Percentiles rank a stretch among this genome's conserved stretches.
Evolutionary conservation across 2,329 filamentous ascomycete genomes (phyloP).

Genomic region (Alternaria triticina): DNA sequence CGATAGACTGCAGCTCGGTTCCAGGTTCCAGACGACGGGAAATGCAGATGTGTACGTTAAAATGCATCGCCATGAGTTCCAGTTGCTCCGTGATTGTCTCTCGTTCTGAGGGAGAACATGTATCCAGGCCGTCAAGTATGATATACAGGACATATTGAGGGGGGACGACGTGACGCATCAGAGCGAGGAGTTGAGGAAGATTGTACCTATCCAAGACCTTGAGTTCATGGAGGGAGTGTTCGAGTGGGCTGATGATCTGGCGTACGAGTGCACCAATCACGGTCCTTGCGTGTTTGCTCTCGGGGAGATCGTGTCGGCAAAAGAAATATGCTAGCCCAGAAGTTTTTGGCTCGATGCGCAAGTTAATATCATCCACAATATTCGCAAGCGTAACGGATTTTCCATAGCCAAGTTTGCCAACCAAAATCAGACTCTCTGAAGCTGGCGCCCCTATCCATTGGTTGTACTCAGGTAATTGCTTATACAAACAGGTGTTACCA

Average conservation of each 20-base stretch:
- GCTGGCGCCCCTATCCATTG: not conserved
- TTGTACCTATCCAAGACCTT: not conserved
- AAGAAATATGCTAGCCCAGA: not conserved
- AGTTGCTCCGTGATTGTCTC: not conserved
- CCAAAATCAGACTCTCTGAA: not conserved
- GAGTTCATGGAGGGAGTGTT: not conserved
- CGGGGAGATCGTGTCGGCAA: not conserved
- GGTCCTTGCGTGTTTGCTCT: not conserved
- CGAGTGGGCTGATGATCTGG: not conserved
- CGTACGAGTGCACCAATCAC: not conserved
- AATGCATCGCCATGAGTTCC: not conserved
- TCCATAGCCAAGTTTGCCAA: not conserved
- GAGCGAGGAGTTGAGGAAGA: not conserved
- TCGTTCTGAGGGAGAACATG: not conserved
- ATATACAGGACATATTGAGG: not conserved
- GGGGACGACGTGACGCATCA: not conserved
- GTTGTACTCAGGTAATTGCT: not conserved
- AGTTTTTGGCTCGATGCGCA: not conserved
- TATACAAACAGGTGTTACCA: not conserved
- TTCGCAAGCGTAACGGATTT: not conserved
- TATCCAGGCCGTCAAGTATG: not conserved
- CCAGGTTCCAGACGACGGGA: not conserved
- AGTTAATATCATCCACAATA: not conserved
- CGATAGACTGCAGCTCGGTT: not conserved
- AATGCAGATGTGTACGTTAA: not conserved